Percentiles rank a stretch among this genome's conserved stretches.
Conservation (phyloP, 768 basidiomycete genomes). For the Sarcodon aspratus region DNA sequence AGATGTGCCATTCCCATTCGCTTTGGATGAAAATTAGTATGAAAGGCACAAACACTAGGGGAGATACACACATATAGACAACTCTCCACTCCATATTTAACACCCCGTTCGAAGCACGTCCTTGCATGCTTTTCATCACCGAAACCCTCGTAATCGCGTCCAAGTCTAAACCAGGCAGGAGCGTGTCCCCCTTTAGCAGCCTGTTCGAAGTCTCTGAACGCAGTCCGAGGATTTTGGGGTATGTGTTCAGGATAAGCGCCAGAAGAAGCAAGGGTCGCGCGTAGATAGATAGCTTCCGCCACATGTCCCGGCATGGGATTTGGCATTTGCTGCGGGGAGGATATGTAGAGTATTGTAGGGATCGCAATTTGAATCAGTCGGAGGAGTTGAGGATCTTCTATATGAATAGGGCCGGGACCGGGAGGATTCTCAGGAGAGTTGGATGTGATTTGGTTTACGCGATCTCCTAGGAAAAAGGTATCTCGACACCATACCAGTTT, state of each 20-base stretch:
- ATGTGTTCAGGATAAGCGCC: conserved; percentile 62
- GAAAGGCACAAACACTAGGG: neutral
- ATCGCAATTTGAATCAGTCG: conserved; percentile 56
- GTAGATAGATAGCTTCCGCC: conserved; percentile 67
- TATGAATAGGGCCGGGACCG: conserved; percentile 34
- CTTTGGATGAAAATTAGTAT: conserved; percentile 24
- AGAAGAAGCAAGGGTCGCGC: conserved; percentile 61
- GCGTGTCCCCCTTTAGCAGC: conserved; percentile 70
- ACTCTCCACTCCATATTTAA: conserved; percentile 60
- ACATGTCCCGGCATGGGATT: conserved; percentile 28
- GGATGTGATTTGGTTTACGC: conserved; percentile 23
- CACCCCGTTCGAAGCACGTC: conserved; percentile 83
- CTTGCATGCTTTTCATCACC: conserved; percentile 62
- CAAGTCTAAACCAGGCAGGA: conserved; percentile 87
- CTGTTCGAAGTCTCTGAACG: conserved; percentile 85
- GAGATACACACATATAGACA: conserved; percentile 54
- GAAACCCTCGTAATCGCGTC: conserved; percentile 85
- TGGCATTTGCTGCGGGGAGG: conserved; percentile 22
- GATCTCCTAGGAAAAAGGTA: conserved; percentile 70
- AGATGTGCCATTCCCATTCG: conserved; percentile 90
- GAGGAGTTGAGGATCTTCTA: conserved; percentile 48
- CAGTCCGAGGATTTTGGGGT: conserved; percentile 56
- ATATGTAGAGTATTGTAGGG: conserved; percentile 48
- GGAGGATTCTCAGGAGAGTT: conserved; percentile 30
- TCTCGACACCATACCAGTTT: conserved; percentile 76